Evolutionary conservation across 768 basidiomycete genomes (phyloP), one percentile per base, ranked within the genome.

Genomic region (Boletus rex-veris): DNA sequence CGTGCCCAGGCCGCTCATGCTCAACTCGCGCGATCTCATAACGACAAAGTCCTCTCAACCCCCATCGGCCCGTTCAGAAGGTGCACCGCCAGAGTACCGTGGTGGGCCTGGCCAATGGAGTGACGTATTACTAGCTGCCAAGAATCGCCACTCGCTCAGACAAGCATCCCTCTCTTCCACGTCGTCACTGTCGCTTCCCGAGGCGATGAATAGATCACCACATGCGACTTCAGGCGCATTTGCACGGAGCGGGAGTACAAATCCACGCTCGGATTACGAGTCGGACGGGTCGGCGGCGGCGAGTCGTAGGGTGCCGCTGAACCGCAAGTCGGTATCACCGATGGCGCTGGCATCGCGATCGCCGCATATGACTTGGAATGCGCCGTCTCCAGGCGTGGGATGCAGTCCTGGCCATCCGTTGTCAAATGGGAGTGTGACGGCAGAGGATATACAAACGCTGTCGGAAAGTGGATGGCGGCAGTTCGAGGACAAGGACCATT

Each of bases 301-400:
- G 11, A 86, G 88, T 64, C 78, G 86, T 46, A 70, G 76, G 45
- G 77, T 91, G 14, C 79, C 81, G 24, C 62, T 90, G 46, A 85
- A 87, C 64, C 80, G 88, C 31, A 79, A 78, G 57, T 82, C 84
- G 12, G 67, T 88, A 5, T 90, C 88, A 5, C 86, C 88, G 4
- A 85, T 88, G 83, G 86, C 87, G 16, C 75, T 82, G 31, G 72
- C 69, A 14, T 80, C 75, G 53, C 74, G 77, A 52, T 65, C 73
- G 18, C 65, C 68, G 30, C 70, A 61, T 53, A 62, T 68, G 11
- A 63, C 67, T 12, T 67, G 73, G 73, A 65, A 62, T 10, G 37
- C 71, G 63, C 69, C 24, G 73, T 77, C 74, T 3, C 78, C 79
- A 7, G 75, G 77, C 1, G 64, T 64, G 0, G 68, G 70, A 36